Base-by-base conservation (phyloP, 306 rosid genomes). In the Prunus mume region DNA sequence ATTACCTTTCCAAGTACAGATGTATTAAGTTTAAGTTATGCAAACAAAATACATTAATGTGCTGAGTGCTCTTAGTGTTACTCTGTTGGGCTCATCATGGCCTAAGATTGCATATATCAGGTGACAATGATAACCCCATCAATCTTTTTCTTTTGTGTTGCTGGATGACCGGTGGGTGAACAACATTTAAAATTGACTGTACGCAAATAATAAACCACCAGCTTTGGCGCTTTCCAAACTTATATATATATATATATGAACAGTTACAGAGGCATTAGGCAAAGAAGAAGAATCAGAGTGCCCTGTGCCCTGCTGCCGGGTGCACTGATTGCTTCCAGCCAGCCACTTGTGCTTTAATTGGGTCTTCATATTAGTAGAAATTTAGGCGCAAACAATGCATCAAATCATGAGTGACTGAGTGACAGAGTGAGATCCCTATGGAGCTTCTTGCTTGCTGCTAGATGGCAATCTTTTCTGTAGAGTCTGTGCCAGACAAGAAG, bases 41-140 rank as follows among this genome's bases (percentile, higher is more conserved):
- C 43, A 38, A 38, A 38, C 43, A 7, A 38, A 38, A 38, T 38
- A 38, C 43, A 38, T 38, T 38, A 38, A 38, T 38, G 24, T 7
- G 12, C 15, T 63, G 12, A 52, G 60, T 34, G 65, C n/a, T 61
- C 51, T 54, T 54, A 75, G 70, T 74, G 85, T 75, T 88, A 68
- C 84, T 79, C 76, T 70, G 85, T 78, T 70, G 84, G 79, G 60
- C 74, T 72, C 83, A 87, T 87, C 62, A 87, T 87, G 61, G 55
- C 77, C 27, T 38, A 46, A 79, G 88, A 87, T 87, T 58, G 72
- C 77, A 68, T 60, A 18, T 85, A 87, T 87, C 80, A 71, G 80
- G 80, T 81, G 82, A 81, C 81, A 90, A 89, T 93, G 83, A 89
- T 86, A 79, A 72, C n/a, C 84, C 80, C 78, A 65, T 79, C 76